phyloP scores from a whole-genome alignment of 1,284 basidiomycete genomes.

The Pisolithus thermaeus region DNA sequence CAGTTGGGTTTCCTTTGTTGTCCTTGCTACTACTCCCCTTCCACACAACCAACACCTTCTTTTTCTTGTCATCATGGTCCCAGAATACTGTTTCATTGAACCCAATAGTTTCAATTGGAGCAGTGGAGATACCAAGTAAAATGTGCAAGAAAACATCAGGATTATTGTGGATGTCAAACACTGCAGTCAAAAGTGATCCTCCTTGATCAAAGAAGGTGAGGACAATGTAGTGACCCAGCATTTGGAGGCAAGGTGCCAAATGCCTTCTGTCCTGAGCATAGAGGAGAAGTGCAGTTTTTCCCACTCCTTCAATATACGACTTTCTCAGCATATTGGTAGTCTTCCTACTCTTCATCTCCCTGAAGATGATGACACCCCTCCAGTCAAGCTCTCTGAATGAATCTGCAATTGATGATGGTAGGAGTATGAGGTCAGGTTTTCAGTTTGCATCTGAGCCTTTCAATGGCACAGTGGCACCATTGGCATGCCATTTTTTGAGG shows the following conservation, averaged over 20 bases:
- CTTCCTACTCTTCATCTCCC: not conserved
- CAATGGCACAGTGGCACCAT: too few relatives aligned
- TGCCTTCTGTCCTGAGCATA: conserved; percentile 1
- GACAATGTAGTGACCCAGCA: not conserved
- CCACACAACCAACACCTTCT: not conserved
- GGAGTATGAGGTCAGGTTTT: too few relatives aligned
- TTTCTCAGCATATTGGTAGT: not conserved
- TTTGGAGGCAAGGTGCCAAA: not conserved
- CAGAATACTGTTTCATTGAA: conserved; percentile 1
- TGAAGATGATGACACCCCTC: not conserved
- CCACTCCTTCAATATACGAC: not conserved
- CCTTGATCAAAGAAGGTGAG: not conserved
- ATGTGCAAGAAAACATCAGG: not conserved
- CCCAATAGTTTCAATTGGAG: not conserved
- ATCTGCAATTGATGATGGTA: too few relatives aligned
- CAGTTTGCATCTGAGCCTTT: too few relatives aligned
- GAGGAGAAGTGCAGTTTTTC: not conserved
- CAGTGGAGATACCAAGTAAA: not conserved
- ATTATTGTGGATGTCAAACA: not conserved
- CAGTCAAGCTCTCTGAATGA: not conserved
- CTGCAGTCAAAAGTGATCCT: not conserved
- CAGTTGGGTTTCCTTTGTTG: not conserved
- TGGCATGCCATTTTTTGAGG: too few relatives aligned
- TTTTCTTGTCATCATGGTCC: not conserved
- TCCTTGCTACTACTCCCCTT: not conserved